Evolutionary conservation across 2,329 filamentous ascomycete genomes (phyloP), one percentile per base, ranked within the genome.

Genomic region (Colletotrichum sp.): DNA sequence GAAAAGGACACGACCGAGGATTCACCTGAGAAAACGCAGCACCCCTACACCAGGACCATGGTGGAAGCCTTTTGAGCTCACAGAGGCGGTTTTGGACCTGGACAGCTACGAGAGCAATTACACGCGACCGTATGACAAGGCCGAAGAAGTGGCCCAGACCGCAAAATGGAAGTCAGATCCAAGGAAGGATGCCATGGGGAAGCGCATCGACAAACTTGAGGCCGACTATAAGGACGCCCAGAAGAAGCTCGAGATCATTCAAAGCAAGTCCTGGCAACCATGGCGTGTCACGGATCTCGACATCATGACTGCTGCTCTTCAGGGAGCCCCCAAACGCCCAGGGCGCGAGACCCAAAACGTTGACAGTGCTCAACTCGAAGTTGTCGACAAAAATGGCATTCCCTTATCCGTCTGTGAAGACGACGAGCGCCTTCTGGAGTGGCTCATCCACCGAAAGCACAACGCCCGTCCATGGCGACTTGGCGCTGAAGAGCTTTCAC

Each of bases 31-130:
- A 39, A 76, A 48, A 34, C 61, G 60, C 13, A 36, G 7, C n/a
- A 36, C 68, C 16, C 72, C 65, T 36, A 34, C 48, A 21, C 16
- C 68, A 18, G 71, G 74, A 13, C 57, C 43, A 18, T 74, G 65
- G 36, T 78, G 75, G 75, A 71, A 48, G 24, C 75, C 75, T 7
- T 78, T 77, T 26, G 68, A 87, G 28, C 82, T 89, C 55, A 85
- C 87, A 14, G 70, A 84, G 21, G 77, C 88, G 13, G 80, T 91
- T 4, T 83, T 92, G 52, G 89, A 92, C 74, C 87, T 92, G 52
- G 90, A 91, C 77, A 87, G 88, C 60, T 85, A 87, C 75, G 84
- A 86, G 24, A 86, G 80, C 77, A 82, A 79, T 2, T 80, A 83
- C 63, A 88, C 91, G 52, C 87, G 89, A 32, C 79, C 81, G 4